Base-by-base conservation (phyloP, 192 early-diverging fungal genomes). In the Backusella mclennaniae region DNA sequence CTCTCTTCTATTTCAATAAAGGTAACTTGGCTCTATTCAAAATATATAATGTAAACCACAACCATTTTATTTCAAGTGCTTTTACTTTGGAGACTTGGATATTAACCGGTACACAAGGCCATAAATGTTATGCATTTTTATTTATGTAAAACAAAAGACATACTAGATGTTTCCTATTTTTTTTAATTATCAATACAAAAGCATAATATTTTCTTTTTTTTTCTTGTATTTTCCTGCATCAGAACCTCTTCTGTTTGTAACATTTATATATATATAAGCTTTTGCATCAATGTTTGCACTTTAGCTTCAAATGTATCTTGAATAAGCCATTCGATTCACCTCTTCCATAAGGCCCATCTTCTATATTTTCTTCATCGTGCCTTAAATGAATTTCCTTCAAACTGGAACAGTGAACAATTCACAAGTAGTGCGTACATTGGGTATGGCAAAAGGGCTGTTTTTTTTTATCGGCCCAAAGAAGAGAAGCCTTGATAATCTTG, bases 371-470 rank as follows among this genome's bases (percentile, higher is more conserved):
- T 73, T 44, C 84, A 49, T 38, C 74, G 26, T 36, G 67, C 73
- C 73, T 86, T 83, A 66, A 86, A 84, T 23, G 83, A 83, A 76
- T 86, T 81, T 39, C 84, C 85, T 29, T 86, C 81, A 33, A 86
- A 46, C 6, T 81, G 53, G 15, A 86, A 46, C 33, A 0, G 78
- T 80, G 12, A 86, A 52, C 4, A 74, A 69, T 7, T 73, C 75
- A 56, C 84, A 77, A 4, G 66, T 66, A 15, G 84, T 33, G 9
- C 44, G 69, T 19, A 82, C 67, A 21, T 44, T 67, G 5, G 81
- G 77, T 35, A 86, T 53, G 1, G 53, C 0, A 7, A 80, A 39
- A 0, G 81, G 81, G 2, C 46, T 78, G 49, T 67, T 56, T 33
- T 77, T 80, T 9, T 63, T 38, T 0, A 29, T 76, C 1, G 82